These are phyloP conservation scores for Metroxylon sagu DNA, from an alignment of 176 grass and related monocot species.

Conservation along the genomic window DNA sequence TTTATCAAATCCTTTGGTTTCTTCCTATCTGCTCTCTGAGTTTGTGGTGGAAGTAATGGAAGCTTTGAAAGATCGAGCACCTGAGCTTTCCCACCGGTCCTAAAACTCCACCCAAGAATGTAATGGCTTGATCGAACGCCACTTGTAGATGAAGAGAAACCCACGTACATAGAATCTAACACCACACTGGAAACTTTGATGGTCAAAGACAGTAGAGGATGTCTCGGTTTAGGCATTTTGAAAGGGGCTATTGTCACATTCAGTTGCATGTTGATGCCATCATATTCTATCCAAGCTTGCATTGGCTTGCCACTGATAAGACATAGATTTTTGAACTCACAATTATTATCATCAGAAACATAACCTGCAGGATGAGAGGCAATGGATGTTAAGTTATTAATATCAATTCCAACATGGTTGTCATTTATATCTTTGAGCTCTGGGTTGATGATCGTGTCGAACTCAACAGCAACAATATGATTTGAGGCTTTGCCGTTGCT, in stretches of 20 bases:
- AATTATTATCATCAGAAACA: slow-evolving; percentile 2
- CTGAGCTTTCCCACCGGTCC: neutral
- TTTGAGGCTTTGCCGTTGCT: slow-evolving; percentile 14
- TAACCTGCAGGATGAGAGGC: neutral
- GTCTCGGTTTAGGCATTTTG: neutral
- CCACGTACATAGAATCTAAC: neutral
- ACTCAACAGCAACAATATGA: slow-evolving; percentile 21
- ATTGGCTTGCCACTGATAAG: neutral
- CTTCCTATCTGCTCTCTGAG: neutral
- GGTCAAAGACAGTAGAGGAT: slow-evolving; percentile 5
- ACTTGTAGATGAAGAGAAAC: slow-evolving; percentile 9
- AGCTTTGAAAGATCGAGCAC: slow-evolving; percentile 6
- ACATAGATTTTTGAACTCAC: slow-evolving; percentile 3
- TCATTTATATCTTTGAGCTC: slow-evolving; percentile 29
- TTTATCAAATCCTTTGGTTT: neutral
- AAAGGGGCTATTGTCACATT: slow-evolving; percentile 29
- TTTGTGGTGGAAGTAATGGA: slow-evolving; percentile 5
- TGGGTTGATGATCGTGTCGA: slow-evolving; percentile 22
- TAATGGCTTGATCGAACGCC: neutral
- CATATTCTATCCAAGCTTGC: slow-evolving; percentile 24
- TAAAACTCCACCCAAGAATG: slow-evolving; percentile 35
- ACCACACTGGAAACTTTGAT: slow-evolving; percentile 22
- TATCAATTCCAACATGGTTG: slow-evolving; percentile 29
- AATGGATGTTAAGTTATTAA: slow-evolving; percentile 4
- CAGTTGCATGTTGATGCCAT: neutral